phyloP scores from a whole-genome alignment of 1,284 basidiomycete genomes.

The Cutaneotrichosporon daszewskae region DNA sequence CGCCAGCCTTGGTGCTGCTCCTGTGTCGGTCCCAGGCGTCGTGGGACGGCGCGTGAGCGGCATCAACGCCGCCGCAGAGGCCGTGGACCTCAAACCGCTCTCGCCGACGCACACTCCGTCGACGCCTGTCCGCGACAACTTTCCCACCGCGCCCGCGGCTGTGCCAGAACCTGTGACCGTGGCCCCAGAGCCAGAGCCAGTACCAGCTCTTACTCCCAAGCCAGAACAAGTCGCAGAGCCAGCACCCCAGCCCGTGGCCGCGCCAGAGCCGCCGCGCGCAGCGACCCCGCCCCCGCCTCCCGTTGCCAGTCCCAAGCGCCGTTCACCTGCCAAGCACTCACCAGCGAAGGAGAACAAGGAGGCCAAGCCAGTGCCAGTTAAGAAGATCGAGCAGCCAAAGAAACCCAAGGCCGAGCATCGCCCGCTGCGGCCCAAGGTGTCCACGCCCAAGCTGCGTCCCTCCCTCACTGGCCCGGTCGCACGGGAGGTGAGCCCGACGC shows the following conservation, averaged over 20 bases:
- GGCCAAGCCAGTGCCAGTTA: background rate
- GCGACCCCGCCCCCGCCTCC: background rate
- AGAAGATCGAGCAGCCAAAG: conserved; percentile 1
- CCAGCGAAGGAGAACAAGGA: background rate
- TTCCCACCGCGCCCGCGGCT: background rate
- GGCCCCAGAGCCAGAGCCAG: background rate
- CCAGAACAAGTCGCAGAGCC: background rate
- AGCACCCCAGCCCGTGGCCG: background rate
- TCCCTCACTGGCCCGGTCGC: background rate
- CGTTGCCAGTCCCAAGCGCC: background rate
- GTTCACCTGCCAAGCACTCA: background rate
- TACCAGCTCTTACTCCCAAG: background rate
- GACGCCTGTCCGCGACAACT: background rate
- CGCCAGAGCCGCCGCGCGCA: background rate
- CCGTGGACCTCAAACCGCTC: background rate
- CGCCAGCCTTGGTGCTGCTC: background rate
- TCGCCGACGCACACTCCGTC: background rate
- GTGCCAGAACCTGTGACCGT: conserved; percentile 1
- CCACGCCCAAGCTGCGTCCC: conserved; percentile 3
- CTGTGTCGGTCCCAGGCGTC: background rate
- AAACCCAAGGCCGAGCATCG: background rate
- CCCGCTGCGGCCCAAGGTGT: conserved; percentile 4
- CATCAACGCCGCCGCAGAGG: background rate
- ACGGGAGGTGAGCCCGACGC: too few species aligned
- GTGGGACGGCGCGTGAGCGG: background rate